Evolutionary conservation across 75 land plant genomes (phyloP).

Genomic region (Pinus albicaulis): DNA sequence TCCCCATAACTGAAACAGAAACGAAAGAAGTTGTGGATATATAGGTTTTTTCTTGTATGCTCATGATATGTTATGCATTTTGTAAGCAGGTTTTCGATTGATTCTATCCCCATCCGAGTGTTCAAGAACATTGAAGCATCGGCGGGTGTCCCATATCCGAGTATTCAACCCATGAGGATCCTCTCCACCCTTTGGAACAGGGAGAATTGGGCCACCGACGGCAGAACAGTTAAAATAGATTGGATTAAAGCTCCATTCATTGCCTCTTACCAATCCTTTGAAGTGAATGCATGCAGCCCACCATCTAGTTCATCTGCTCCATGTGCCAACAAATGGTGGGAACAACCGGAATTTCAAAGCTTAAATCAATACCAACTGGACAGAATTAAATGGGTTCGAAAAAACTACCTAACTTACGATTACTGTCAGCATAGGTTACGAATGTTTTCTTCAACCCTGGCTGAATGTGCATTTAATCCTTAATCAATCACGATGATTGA

Average conservation of each 20-base stretch:
- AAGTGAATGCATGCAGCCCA: conserved; percentile 9
- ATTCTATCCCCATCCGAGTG: conserved; percentile 56
- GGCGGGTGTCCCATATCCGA: conserved; percentile 39
- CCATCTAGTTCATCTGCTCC: neutral
- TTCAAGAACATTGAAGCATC: conserved; percentile 39
- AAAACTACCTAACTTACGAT: conserved; percentile 21
- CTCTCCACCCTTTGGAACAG: conserved; percentile 63
- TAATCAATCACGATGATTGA: too few species aligned
- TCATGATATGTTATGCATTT: neutral
- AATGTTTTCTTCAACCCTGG: conserved; percentile 10
- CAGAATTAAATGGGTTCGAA: conserved; percentile 14
- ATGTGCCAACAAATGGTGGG: conserved; percentile 1
- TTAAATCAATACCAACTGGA: neutral
- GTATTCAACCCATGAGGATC: conserved; percentile 40
- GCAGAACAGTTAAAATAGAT: conserved; percentile 39
- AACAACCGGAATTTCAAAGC: neutral
- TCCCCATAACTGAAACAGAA: neutral
- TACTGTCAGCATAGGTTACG: conserved; percentile 18
- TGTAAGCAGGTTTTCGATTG: conserved; percentile 52
- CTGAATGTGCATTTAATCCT: neutral
- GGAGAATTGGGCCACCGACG: conserved; percentile 75
- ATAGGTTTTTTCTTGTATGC: neutral
- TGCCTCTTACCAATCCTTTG: conserved; percentile 34
- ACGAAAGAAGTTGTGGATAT: neutral
- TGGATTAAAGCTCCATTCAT: conserved; percentile 62